Conservation (phyloP, 805 yeast genomes). For the Torulaspora delbrueckii region DNA sequence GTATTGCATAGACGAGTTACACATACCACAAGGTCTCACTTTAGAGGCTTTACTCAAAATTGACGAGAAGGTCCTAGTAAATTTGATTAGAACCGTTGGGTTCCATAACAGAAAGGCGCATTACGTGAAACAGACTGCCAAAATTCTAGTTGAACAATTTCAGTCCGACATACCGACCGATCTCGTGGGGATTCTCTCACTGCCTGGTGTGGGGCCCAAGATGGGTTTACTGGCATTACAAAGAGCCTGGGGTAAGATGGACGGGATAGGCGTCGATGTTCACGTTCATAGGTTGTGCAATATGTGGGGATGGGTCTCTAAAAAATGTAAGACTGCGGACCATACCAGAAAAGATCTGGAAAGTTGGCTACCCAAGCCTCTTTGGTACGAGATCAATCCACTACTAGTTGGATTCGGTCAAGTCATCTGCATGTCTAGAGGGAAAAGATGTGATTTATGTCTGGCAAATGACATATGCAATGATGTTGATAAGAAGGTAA, state of each 20-base stretch:
- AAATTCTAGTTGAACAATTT: conserved; percentile 45
- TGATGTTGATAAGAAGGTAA: conserved; percentile 46
- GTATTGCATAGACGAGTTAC: conserved; percentile 41
- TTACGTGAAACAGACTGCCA: conserved; percentile 59
- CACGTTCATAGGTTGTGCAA: conserved; percentile 78
- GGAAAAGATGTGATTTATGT: conserved; percentile 70
- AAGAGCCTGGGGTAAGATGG: conserved; percentile 68
- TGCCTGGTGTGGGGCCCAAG: conserved; percentile 95
- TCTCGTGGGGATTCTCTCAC: conserved; percentile 54
- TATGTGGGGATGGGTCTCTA: conserved; percentile 73
- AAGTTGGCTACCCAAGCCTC: conserved; percentile 63
- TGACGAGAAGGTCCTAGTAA: conserved; percentile 55
- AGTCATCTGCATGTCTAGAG: conserved; percentile 70
- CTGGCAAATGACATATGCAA: conserved; percentile 53
- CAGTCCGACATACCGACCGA: conserved; percentile 69
- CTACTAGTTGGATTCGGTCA: conserved; percentile 92
- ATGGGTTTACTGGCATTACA: conserved; percentile 84
- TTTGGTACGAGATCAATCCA: conserved; percentile 85
- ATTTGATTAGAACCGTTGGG: conserved; percentile 72
- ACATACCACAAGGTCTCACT: conserved; percentile 46
- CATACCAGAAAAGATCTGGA: conserved; percentile 64
- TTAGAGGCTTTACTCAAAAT: conserved; percentile 49
- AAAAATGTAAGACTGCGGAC: conserved; percentile 60
- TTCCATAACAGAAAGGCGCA: conserved; percentile 77
- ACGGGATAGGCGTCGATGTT: conserved; percentile 93